phyloP scores from a whole-genome alignment of 495 filamentous ascomycete species.

The Penicillium paradoxum region DNA sequence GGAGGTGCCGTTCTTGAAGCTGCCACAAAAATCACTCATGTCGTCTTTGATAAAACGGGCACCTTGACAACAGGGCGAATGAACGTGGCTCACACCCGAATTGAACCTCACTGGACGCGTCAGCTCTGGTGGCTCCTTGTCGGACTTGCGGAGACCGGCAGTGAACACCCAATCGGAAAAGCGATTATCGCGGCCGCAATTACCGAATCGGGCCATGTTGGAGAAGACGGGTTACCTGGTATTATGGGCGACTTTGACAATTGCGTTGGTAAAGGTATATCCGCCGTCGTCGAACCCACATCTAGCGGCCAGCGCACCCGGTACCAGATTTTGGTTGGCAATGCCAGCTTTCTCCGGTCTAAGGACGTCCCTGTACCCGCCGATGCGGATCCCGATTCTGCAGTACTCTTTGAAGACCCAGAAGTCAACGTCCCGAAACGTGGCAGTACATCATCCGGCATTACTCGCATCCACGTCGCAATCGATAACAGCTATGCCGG shows the following conservation, averaged over 20 bases:
- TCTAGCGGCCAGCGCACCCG: constrained; percentile 57
- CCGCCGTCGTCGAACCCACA: constrained; percentile 72
- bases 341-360: constrained; percentile 67
- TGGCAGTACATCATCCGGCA: constrained; percentile 48
- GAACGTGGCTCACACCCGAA: constrained; percentile 69
- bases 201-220: constrained; percentile 62
- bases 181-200: constrained; percentile 74
- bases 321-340: constrained; percentile 80
- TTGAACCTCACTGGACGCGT: constrained; percentile 64
- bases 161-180: constrained; percentile 90
- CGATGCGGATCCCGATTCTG: constrained; percentile 47
- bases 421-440: constrained; percentile 20
- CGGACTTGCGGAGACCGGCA: constrained; percentile 87
- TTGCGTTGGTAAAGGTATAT: constrained; percentile 78
- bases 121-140: constrained; percentile 92
- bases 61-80: constrained; percentile 94
- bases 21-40: constrained; percentile 82
- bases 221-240: constrained; percentile 73
- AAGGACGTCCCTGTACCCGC: constrained; percentile 62
- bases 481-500: constrained; percentile 79
- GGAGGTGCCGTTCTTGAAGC: constrained; percentile 90
- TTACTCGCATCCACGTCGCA: constrained; percentile 85
- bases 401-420: constrained; percentile 10
- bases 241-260: constrained; percentile 80
- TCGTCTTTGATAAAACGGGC: constrained; percentile 99